These are phyloP conservation scores for Wickerhamiella siamensis DNA, from an alignment of 805 yeast genomes.

Conservation along the genomic window DNA sequence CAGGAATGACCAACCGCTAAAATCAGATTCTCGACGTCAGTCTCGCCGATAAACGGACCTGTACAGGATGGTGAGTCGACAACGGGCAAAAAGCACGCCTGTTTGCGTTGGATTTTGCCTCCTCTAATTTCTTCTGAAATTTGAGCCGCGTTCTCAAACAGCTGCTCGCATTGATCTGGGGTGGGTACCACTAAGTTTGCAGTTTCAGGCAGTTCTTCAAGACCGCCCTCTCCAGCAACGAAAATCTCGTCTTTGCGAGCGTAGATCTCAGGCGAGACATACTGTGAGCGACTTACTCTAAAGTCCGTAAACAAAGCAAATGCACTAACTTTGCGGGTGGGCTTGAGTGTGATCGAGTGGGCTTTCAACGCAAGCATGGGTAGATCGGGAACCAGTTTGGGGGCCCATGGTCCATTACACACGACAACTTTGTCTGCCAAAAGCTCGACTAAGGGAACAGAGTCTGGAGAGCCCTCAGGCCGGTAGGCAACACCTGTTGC, in stretches of 20 bases:
- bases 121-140: conserved; percentile 52
- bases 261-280: conserved; percentile 85
- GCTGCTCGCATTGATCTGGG: conserved; percentile 72
- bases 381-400: conserved; percentile 76
- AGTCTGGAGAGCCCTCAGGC: conserved; percentile 19
- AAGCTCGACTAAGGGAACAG: conserved; percentile 21
- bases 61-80: conserved; percentile 81
- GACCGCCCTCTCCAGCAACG: conserved; percentile 92
- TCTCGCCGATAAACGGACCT: conserved; percentile 90
- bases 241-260: conserved; percentile 93
- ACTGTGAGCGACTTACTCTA: conserved; percentile 42
- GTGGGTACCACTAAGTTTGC: conserved; percentile 88
- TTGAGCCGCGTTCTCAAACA: conserved; percentile 67
- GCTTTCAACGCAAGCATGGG: conserved; percentile 92
- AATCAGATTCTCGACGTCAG: conserved; percentile 64
- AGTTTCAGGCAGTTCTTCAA: conserved; percentile 82
- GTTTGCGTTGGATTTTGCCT: conserved; percentile 68
- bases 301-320: conserved; percentile 90
- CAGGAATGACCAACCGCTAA: conserved; percentile 92
- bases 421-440: conserved; percentile 66
- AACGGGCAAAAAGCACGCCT: conserved; percentile 93
- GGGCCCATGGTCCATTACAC: conserved; percentile 95
- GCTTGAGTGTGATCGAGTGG: conserved; percentile 84
- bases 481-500: conserved; percentile 60
- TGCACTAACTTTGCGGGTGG: conserved; percentile 71